Conservation (phyloP, 345 rosid genomes). For the Fremontodendron californicum region DNA sequence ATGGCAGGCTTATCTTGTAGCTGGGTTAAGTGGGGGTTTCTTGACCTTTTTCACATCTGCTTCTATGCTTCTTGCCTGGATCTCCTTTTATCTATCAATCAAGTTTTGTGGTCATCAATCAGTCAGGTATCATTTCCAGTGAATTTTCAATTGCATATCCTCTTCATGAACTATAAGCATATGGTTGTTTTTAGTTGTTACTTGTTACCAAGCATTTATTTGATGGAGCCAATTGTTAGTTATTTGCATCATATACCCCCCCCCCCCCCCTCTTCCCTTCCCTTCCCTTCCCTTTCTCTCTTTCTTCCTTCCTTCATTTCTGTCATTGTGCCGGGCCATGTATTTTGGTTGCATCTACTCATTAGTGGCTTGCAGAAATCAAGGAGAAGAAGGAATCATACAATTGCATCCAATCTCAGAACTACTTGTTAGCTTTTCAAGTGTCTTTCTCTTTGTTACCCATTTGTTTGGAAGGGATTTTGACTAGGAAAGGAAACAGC, state of each 20-base stretch:
- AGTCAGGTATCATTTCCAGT: constrained; percentile 42
- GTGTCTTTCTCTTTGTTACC: neutral
- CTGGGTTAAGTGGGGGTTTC: constrained; percentile 92
- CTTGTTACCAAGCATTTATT: no score
- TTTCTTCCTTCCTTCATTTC: neutral
- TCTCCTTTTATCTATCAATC: constrained; percentile 45
- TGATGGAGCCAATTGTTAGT: no score
- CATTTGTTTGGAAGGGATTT: neutral
- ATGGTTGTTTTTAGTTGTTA: neutral
- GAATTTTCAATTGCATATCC: constrained; percentile 1
- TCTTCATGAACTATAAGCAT: neutral
- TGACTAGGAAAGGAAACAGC: neutral
- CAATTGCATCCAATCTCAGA: neutral
- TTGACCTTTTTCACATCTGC: constrained; percentile 52
- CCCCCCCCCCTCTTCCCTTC: neutral
- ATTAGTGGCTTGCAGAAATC: neutral
- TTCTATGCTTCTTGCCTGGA: constrained; percentile 84
- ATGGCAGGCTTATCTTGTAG: constrained; percentile 65
- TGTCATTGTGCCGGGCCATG: neutral
- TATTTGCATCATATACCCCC: neutral
- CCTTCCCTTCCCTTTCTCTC: no score
- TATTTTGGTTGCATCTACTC: neutral
- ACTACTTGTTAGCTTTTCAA: neutral
- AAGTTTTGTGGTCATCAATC: constrained; percentile 49
- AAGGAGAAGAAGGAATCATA: neutral